Conservation (phyloP, 768 basidiomycete genomes). For the Pisolithus albus region DNA sequence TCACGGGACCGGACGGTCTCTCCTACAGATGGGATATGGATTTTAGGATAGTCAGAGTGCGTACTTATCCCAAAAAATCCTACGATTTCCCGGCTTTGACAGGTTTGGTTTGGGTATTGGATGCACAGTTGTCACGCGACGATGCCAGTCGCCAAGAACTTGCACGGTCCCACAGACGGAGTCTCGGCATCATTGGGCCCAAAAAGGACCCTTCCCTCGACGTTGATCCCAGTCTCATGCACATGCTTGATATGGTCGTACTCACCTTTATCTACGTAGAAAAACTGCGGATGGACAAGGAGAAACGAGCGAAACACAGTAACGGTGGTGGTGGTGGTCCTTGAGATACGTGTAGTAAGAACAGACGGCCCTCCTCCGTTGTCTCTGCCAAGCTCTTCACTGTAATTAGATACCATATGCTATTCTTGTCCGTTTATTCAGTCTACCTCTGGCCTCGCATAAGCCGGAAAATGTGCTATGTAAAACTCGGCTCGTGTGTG, state of each 20-base stretch:
- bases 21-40: constrained; percentile 31
- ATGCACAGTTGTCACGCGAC: constrained; percentile 16
- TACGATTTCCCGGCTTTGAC: background rate
- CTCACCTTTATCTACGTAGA: constrained; percentile 28
- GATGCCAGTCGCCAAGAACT: constrained; percentile 11
- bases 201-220: constrained; percentile 14
- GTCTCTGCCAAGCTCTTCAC: no score
- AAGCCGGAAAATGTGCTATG: no score
- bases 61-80: constrained; percentile 1
- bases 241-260: constrained; percentile 23
- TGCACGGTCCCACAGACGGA: constrained; percentile 15
- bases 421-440: background rate
- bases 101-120: no score
- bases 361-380: no score
- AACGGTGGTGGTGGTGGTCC: background rate
- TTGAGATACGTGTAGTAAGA: no score
- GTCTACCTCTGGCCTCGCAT: background rate
- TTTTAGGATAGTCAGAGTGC: constrained; percentile 6
- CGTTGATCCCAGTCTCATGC: constrained; percentile 11
- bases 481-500: no score
- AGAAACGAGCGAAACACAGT: background rate
- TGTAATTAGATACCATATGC: background rate
- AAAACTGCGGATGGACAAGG: constrained; percentile 24
- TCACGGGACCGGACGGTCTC: constrained; percentile 27
- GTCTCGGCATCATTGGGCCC: constrained; percentile 14